Evolutionary conservation across 192 early-diverging fungal species (phyloP).

Genomic region (Mortierella alpina): DNA sequence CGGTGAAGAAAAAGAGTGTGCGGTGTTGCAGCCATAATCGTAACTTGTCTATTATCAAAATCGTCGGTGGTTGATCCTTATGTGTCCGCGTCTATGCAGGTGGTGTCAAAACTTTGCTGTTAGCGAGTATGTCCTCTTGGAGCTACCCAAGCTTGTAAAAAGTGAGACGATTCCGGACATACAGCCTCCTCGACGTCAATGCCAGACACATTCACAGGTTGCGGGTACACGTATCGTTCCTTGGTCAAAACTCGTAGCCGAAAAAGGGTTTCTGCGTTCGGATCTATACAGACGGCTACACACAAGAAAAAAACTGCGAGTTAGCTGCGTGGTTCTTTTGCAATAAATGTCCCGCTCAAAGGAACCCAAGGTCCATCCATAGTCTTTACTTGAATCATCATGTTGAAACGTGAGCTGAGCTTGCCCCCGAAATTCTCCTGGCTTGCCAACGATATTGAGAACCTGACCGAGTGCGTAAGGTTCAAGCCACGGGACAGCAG

Average conservation of each 20-base stretch:
- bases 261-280: constrained; percentile 45
- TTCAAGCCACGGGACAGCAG: neutral
- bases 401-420: constrained; percentile 30
- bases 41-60: too few relatives aligned
- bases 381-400: constrained; percentile 15
- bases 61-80: too few relatives aligned
- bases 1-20: too few relatives aligned
- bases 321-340: neutral
- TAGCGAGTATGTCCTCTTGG: neutral
- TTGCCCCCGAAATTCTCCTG: constrained; percentile 1
- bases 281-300: constrained; percentile 14
- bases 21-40: too few relatives aligned
- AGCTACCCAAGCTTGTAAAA: neutral
- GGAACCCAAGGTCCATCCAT: neutral
- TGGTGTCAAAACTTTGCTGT: neutral
- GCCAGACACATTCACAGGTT: constrained; percentile 14
- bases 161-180: neutral
- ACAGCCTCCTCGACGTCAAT: constrained; percentile 16
- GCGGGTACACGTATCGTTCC: constrained; percentile 27
- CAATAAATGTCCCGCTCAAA: neutral
- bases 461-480: constrained; percentile 20
- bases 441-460: constrained; percentile 6
- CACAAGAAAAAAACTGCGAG: neutral
- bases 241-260: constrained; percentile 29
- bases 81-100: too few relatives aligned